A percentile compares a stretch with the other conserved stretches of the same genome.
Evolutionary conservation across 805 yeast genomes (phyloP).

Genomic region (Kodamaea kaohsiungensis): DNA sequence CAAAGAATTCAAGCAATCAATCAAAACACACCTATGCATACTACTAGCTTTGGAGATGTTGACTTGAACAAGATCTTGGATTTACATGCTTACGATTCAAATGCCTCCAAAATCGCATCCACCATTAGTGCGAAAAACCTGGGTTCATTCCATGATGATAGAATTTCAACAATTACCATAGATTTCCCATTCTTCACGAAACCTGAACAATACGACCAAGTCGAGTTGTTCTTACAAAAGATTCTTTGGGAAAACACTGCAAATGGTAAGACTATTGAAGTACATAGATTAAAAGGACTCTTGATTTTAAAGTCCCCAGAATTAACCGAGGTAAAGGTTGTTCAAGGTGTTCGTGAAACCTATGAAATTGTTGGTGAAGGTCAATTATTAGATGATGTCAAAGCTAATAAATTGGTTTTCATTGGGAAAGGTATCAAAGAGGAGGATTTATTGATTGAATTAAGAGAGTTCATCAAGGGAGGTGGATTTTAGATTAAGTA

Average conservation of each 20-base stretch:
- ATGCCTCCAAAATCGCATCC: constrained; percentile 19
- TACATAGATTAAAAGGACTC: constrained; percentile 83
- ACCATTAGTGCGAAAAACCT: constrained; percentile 3
- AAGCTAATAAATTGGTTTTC: constrained; percentile 61
- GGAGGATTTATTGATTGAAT: constrained; percentile 34
- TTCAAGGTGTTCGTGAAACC: constrained; percentile 93
- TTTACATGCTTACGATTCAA: constrained; percentile 69
- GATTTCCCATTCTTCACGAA: constrained; percentile 47
- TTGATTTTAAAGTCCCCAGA: constrained; percentile 42
- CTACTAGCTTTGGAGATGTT: constrained; percentile 75
- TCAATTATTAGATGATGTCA: constrained; percentile 34
- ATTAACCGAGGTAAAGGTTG: constrained; percentile 48
- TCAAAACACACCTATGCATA: constrained; percentile 61
- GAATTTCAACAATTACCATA: constrained; percentile 37
- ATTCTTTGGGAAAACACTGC: constrained; percentile 70
- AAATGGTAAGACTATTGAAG: constrained; percentile 51
- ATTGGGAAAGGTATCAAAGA: constrained; percentile 66
- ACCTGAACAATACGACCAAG: constrained; percentile 37
- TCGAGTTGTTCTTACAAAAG: constrained; percentile 67
- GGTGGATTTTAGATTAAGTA: not conserved
- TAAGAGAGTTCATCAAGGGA: constrained; percentile 17
- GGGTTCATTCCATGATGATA: constrained; percentile 37
- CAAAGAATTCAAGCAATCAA: constrained; percentile 57
- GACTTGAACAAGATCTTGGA: constrained; percentile 68
- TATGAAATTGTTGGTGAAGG: constrained; percentile 69